Base-by-base conservation (phyloP, 1,284 basidiomycete species). In the Athelia psychrophila region DNA sequence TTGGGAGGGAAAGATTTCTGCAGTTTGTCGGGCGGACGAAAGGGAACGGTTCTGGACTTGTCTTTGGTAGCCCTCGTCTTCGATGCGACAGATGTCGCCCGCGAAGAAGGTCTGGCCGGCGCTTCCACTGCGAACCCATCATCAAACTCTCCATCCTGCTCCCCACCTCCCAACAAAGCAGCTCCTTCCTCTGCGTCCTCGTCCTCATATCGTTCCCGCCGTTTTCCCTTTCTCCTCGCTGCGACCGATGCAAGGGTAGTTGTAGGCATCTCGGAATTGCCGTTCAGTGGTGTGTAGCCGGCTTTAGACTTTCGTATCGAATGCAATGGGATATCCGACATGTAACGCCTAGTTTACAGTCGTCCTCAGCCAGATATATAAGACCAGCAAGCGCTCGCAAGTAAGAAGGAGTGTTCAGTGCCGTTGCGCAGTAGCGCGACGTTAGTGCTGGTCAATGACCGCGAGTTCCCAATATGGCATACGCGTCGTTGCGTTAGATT, bases 1-100 rank as follows among this genome's bases (percentile, higher is more conserved):
- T 99, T 99, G 25, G 94, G 81, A 52, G 83, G 82, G 57, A 81
- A 92, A 55, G 74, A 75, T 30, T 74, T 78, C 61, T 85, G 86
- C 16, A 86, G 60, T 69, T 89, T 91, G 30, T 88, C 87, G 86
- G 81, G 74, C 9, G 90, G 85, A 58, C 82, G 78, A 59, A 94
- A 89, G 3, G 90, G 86, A 58, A 94, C 79, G 3, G 83, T 88
- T 57, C 92, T 74, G 3, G 91, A 89, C 58, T 83, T 85, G 66
- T 91, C 87, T 56, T 84, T 84, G 9, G 62, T 59, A 24, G 62
- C 55, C 47, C 63, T 69, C 42, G 55, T 60, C 49, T 54, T 68
- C 32, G 64, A 59, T 47, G 59, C 59, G 1, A 64, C 56, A 3
- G 70, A 68, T 15, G 70, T 66, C 18, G 60, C 64, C 73, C 74